Base-by-base conservation (phyloP, 129 eudicot species). In the Arctium lappa region DNA sequence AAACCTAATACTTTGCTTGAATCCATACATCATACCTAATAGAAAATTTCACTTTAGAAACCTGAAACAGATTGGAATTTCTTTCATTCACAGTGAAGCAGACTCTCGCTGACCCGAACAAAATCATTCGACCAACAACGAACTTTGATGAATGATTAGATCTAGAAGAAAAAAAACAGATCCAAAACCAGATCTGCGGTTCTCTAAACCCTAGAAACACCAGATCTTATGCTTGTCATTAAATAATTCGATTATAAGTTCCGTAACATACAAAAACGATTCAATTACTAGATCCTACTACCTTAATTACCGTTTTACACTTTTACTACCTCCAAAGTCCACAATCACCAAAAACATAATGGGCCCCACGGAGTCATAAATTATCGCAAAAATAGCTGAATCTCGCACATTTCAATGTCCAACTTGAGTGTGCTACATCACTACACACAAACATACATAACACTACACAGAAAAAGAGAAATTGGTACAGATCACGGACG, bases 131-230 rank as follows among this genome's bases (percentile, higher is more conserved):
- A 73, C 13, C 66, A 46, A 6, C 5, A 37, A 18, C 10, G 0
- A 46, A 77, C 38, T 60, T 16, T 16, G 22, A 77, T 34, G 7
- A 60, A 76, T 56, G 53, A 36, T 76, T 68, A 84, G 88, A 88
- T 86, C 86, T 74, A 79, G 4, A 48, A 63, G 30, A 46, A 13
- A 53, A 60, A 74, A 53, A 68, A 22, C 69, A 79, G 79, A 75
- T 36, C 81, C 80, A 31, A 50, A 6, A 46, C 32, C 62, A 85
- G 91, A 88, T 91, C 94, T 87, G 83, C 38, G 32, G 73, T 30
- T 81, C 36, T 42, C 3, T 75, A 42, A 73, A 73, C 81, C 80
- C 75, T 34, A 75, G 75, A 68, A 60, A 80, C 53, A 72, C 70
- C 87, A 86, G 85, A 86, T 83, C 79, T 69, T 36, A 81, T 30